phyloP scores from a whole-genome alignment of 768 basidiomycete genomes.

The Trichaptum fuscoviolaceum region DNA sequence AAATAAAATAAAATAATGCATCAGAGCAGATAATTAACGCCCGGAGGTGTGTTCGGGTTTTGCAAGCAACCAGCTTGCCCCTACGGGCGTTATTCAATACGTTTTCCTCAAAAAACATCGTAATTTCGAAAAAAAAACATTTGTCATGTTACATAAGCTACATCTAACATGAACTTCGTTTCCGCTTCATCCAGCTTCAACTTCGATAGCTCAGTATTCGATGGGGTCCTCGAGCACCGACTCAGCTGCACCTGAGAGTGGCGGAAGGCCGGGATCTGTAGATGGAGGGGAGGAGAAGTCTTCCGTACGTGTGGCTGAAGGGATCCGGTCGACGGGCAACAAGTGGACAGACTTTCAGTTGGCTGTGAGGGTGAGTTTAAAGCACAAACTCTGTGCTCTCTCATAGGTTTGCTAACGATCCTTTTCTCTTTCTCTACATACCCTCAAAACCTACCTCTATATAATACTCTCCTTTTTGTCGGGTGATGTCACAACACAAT shows the following conservation, averaged over 20 bases:
- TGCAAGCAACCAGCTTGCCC: no score
- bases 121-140: no score
- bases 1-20: no score
- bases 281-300: not conserved
- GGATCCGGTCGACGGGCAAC: not conserved
- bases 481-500: not conserved
- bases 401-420: not conserved
- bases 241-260: not conserved
- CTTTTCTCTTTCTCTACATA: no score
- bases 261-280: not conserved
- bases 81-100: no score
- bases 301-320: not conserved
- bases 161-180: no score
- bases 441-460: no score
- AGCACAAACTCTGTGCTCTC: not conserved
- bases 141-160: no score
- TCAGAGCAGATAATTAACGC: no score
- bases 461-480: no score
- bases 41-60: no score
- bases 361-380: not conserved
- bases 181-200: not conserved
- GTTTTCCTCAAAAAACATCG: no score
- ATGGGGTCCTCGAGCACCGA: not conserved
- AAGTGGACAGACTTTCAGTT: slow-evolving; percentile 2
- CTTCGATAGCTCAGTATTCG: not conserved